Evolutionary conservation across 2,329 filamentous ascomycete genomes (phyloP), one percentile per base, ranked within the genome.

Genomic region (Alternaria gansuensis): DNA sequence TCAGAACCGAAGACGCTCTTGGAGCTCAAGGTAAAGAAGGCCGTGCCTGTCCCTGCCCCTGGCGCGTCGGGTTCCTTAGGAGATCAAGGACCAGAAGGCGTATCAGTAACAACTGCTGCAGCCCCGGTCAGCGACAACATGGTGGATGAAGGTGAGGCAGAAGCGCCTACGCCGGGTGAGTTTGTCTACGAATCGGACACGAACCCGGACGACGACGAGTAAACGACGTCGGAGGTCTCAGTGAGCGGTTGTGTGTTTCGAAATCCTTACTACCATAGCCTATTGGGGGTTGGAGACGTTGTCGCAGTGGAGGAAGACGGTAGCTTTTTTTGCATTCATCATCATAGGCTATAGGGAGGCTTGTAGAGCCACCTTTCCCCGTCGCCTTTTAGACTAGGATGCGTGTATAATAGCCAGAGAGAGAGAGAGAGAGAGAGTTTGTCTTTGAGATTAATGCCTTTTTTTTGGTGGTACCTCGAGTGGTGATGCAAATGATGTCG

Each of bases 21-120:
- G 46, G 95, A 98, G 77, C 88, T 98, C 78, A 97, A 96, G 82
- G 87, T 96, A 40, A 95, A 93, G 84, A 97, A 96, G 74, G 79
- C 84, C 63, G 75, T 80, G 6, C 79, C 83, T 10, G 73, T 78
- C 23, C 76, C 81, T 11, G 71, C 79, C n/a, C 76, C 82, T 68
- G 76, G 81, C 59, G 70, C 80, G 72, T 63, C 77, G 45, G 76
- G 75, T 6, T 72, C 75, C n/a, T 74, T 69, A 6, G 63, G 68
- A 23, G 76, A 75, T 21, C 64, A 72, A 48, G 71, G 66, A 36
- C 63, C 73, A 60, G 59, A 73, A 71, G 79, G 60, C 87, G 90
- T 51, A 88, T 90, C 17, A 24, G 88, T 88, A 0, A 89, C 90
- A 0, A 90, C 90, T 0, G 92, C 90, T 0, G 91, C 89, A 55